Conservation (phyloP, 2,329 filamentous ascomycete species). For the Colletotrichum musae region DNA sequence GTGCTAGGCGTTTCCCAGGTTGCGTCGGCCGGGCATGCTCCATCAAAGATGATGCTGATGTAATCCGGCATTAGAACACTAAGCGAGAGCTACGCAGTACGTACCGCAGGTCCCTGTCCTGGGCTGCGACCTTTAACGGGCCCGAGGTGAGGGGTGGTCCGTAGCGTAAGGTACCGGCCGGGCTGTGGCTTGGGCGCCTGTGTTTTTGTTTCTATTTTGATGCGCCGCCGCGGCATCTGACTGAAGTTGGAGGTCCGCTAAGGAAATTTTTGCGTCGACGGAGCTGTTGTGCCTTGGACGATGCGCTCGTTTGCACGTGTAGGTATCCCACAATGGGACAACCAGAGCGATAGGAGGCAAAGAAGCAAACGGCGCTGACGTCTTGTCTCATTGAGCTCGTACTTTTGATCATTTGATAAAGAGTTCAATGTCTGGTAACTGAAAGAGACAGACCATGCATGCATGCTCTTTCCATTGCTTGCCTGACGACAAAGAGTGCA, state of each 20-base stretch:
- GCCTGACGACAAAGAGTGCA: too few species aligned
- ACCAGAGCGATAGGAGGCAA: too few species aligned
- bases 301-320: too few species aligned
- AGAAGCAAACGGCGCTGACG: too few species aligned
- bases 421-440: too few species aligned
- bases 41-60: slow-evolving; percentile 4
- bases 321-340: too few species aligned
- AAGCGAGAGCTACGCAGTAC: neutral
- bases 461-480: too few species aligned
- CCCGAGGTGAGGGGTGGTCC: slow-evolving; percentile 12
- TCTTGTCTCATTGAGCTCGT: too few species aligned
- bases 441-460: too few species aligned
- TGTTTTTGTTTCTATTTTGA: slow-evolving; percentile 17
- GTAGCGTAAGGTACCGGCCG: slow-evolving; percentile 27
- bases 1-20: neutral
- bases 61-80: slow-evolving; percentile 11
- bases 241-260: neutral
- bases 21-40: neutral
- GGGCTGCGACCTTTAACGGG: neutral
- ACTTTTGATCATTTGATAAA: too few species aligned
- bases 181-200: slow-evolving; percentile 12
- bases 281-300: too few species aligned
- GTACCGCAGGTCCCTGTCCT: neutral
- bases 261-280: slow-evolving; percentile 1
- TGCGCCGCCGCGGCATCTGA: slow-evolving; percentile 3